phyloP scores from a whole-genome alignment of 176 grass and related monocot genomes.

The Cenchrus purpureus region DNA sequence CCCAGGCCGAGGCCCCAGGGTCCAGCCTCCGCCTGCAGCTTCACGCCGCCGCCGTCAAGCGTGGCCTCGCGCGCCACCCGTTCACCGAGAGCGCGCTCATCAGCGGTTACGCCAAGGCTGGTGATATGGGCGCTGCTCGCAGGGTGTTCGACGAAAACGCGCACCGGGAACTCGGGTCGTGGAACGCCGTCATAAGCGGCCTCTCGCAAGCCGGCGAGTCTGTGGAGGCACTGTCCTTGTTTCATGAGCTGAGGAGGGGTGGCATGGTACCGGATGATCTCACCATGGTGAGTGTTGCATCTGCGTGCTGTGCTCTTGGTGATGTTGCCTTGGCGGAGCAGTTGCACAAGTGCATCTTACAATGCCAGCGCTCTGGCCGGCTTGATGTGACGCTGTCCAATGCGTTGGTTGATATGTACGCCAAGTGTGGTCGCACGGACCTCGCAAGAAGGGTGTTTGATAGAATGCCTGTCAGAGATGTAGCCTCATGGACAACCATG shows the following conservation, averaged over 20 bases:
- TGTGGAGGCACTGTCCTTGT: slow-evolving; percentile 30
- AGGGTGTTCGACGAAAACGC: slow-evolving; percentile 56
- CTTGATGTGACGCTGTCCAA: slow-evolving; percentile 48
- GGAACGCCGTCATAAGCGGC: slow-evolving; percentile 49
- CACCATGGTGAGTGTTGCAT: slow-evolving; percentile 51
- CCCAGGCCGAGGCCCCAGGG: neutral
- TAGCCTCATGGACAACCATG: slow-evolving; percentile 57
- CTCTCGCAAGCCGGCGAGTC: slow-evolving; percentile 38
- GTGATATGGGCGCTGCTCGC: slow-evolving; percentile 22
- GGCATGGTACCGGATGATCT: slow-evolving; percentile 42
- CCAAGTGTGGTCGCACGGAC: slow-evolving; percentile 51
- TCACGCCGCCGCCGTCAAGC: slow-evolving; percentile 42
- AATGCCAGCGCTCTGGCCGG: slow-evolving; percentile 30
- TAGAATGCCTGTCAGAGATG: slow-evolving; percentile 35
- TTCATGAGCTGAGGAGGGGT: slow-evolving; percentile 34
- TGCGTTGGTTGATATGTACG: slow-evolving; percentile 47
- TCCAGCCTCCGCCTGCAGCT: slow-evolving; percentile 40
- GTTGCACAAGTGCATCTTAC: slow-evolving; percentile 51
- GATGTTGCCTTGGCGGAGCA: slow-evolving; percentile 45
- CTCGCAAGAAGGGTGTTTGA: slow-evolving; percentile 40
- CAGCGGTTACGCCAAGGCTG: slow-evolving; percentile 32
- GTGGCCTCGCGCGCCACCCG: slow-evolving; percentile 36
- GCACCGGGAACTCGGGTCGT: slow-evolving; percentile 38
- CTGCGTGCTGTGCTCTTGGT: slow-evolving; percentile 34
- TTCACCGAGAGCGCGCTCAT: slow-evolving; percentile 61